Evolutionary conservation across 2,329 filamentous ascomycete genomes (phyloP), one percentile per base, ranked within the genome.

Genomic region (Juglanconis oblonga): DNA sequence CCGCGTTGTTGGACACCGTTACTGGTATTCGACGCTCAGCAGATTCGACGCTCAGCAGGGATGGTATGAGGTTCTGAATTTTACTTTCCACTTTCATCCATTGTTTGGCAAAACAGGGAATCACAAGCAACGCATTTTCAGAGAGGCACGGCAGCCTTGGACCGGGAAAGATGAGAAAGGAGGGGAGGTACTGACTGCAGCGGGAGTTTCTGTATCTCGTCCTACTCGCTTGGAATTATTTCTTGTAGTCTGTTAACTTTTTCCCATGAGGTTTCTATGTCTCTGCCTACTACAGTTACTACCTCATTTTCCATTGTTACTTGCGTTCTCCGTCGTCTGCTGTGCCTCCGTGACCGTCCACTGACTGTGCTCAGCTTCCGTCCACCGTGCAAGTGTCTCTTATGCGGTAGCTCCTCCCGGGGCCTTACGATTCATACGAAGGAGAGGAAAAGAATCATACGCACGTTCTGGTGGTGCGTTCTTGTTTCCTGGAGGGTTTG

Each of bases 211-310:
- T 52, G 47, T 17, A 29, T 52, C n/a, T 17, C 47, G 17, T 47
- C 24, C 58, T 11, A 42, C 53, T 52, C 47, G 40, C 24, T 51
- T 59, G n/a, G 44, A 49, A 33, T 52, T 51, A 57, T 24, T 49
- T 52, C 50, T 57, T 40, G 53, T 48, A 57, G 58, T 49, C 29
- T 56, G 40, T 60, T 53, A 47, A 49, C 31, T 51, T 55, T 7
- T 35, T 47, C n/a, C 9, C 32, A 60, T 48, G 44, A 38, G 48
- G 17, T 42, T 48, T 31, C 45, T 31, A 52, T 44, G 31, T 40
- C 40, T 38, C 32, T 48, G 10, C n/a, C 45, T 33, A 14, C 45
- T 48, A 31, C 45, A 47, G 14, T 17, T 47, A 17, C 44, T n/a
- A 17, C 38, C 33, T 52, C 31, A 13, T 6, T 40, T 38, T 55